Percentiles rank a stretch among this genome's conserved stretches.
phyloP scores from a whole-genome alignment of 2,329 filamentous ascomycete genomes.

The Pseudohalonectria lignicola region DNA sequence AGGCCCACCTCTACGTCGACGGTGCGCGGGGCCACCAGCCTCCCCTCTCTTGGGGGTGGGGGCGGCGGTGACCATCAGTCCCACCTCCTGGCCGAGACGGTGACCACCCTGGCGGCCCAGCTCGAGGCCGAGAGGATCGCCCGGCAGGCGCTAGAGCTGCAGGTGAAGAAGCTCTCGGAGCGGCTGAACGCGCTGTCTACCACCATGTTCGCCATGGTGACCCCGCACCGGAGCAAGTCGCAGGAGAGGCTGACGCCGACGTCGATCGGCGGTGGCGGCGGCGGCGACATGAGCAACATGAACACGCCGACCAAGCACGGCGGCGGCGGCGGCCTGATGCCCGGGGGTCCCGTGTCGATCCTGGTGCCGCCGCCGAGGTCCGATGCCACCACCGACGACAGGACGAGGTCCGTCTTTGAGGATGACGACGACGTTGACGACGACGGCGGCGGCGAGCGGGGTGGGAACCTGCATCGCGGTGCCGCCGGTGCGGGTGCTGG shows the following conservation, averaged over 20 bases:
- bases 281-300: not conserved
- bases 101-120: slow-evolving; percentile 35
- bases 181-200: slow-evolving; percentile 34
- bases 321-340: slow-evolving; percentile 20
- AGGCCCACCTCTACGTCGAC: slow-evolving; percentile 34
- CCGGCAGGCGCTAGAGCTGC: slow-evolving; percentile 41
- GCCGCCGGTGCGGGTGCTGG: no score
- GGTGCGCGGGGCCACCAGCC: slow-evolving; percentile 33
- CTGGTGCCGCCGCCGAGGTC: not conserved
- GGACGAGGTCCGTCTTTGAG: slow-evolving; percentile 24
- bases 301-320: slow-evolving; percentile 11
- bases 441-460: slow-evolving; percentile 7
- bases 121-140: slow-evolving; percentile 46
- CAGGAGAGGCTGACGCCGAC: slow-evolving; percentile 11
- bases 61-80: slow-evolving; percentile 10
- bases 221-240: slow-evolving; percentile 21
- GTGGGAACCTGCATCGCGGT: no score
- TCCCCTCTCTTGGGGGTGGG: slow-evolving; percentile 27
- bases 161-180: slow-evolving; percentile 41
- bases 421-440: slow-evolving; percentile 10
- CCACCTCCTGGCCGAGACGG: slow-evolving; percentile 3
- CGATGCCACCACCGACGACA: not conserved
- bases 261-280: not conserved
- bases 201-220: slow-evolving; percentile 24
- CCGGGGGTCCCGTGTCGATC: not conserved